Base-by-base conservation (phyloP, 345 rosid genomes). In the Pelargonium nanum region DNA sequence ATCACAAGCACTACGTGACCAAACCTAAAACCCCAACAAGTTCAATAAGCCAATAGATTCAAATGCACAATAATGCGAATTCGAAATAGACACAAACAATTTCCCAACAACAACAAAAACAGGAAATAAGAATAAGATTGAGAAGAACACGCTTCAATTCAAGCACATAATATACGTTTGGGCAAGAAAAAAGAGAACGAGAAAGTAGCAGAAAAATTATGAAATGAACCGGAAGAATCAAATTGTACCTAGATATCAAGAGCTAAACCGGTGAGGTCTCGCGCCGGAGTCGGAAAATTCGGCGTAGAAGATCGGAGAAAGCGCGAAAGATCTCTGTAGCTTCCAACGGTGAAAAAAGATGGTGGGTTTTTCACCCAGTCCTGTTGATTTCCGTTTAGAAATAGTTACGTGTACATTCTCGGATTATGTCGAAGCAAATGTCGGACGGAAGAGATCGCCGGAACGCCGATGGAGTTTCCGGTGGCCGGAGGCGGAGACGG, bases 1-100 rank as follows among this genome's bases (percentile, higher is more conserved):
- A 89, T 93, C 59, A 23, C 61, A 23, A 22, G 12, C 48, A 23
- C 63, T 44, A 52, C 20, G 24, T 24, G 4, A 55, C n/a, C 19
- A 59, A 59, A 59, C 51, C 53, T 53, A 59, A 59, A 19, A 21
- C 8, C 16, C 53, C 3, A 54, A 8, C 19, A 25, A 40, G 25
- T 52, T 52, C 22, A 52, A 52, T 19, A 52, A 52, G 13, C 5
- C 55, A 52, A 52, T 19, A 19, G 10, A 19, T 5, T 52, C 55
- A 52, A 9, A 19, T 4, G 9, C 21, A 52, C 22, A 52, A n/a
- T 19, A 52, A 52, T 4, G 21, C 22, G 4, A 52, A 52, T 20
- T 12, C 15, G 15, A 40, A 52, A 52, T 52, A 2, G 17, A 20
- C 22, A n/a, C 22, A 52, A 4, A 4, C 17, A 52, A 40, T 9